Evolutionary conservation across 202 grass and related monocot species (phyloP).

Genomic region (Zoysia matrella): DNA sequence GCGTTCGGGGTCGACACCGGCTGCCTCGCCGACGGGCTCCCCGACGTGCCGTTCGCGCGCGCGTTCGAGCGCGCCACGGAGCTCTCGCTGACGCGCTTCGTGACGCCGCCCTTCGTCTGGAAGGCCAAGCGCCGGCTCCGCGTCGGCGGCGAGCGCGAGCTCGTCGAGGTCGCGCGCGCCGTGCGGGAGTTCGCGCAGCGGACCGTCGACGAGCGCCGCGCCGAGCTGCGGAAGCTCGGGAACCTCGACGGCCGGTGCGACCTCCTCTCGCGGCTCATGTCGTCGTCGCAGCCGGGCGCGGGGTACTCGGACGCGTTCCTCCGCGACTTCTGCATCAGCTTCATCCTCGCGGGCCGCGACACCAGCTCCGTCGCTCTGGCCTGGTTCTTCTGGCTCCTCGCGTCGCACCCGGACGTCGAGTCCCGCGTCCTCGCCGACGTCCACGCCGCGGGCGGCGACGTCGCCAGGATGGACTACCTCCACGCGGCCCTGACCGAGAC

Average conservation of each 20-base stretch:
- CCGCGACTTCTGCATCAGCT: conserved; percentile 92
- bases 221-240: conserved; percentile 56
- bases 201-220: conserved; percentile 61
- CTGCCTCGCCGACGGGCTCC: conserved; percentile 72
- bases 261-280: conserved; percentile 76
- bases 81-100: conserved; percentile 63
- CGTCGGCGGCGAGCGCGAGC: conserved; percentile 66
- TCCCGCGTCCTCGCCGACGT: conserved; percentile 62
- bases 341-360: conserved; percentile 92
- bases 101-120: conserved; percentile 85
- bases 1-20: conserved; percentile 78
- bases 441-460: conserved; percentile 22
- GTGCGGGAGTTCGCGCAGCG: conserved; percentile 72
- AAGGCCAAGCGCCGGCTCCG: conserved; percentile 61
- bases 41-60: conserved; percentile 77
- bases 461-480: conserved; percentile 70
- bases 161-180: conserved; percentile 44
- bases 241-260: conserved; percentile 48
- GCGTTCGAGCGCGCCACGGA: conserved; percentile 88
- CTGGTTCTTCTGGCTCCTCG: conserved; percentile 95
- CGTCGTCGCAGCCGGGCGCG: background rate
- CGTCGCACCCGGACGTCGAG: conserved; percentile 60
- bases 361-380: conserved; percentile 85
- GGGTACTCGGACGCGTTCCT: conserved; percentile 76
- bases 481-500: conserved; percentile 89